Conservation (phyloP, 2,329 filamentous ascomycete genomes). For the Emydomyces testavorans region DNA sequence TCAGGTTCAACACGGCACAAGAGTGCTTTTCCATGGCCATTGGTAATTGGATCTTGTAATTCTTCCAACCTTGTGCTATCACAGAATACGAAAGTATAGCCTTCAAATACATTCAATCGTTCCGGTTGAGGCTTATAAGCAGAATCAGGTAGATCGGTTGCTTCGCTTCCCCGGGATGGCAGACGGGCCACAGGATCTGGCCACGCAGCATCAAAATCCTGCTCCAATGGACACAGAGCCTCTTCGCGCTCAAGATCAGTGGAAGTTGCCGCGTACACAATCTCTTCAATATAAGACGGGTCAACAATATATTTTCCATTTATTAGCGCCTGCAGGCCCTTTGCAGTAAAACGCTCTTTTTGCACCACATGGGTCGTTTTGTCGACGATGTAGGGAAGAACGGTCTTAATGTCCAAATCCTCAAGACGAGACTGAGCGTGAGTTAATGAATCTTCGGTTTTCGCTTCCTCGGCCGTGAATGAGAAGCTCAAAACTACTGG, state of each 20-base stretch:
- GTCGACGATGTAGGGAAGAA: constrained; percentile 56
- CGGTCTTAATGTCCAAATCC: constrained; percentile 77
- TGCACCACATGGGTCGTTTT: constrained; percentile 80
- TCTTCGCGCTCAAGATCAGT: constrained; percentile 42
- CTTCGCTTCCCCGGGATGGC: constrained; percentile 65
- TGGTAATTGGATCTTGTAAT: constrained; percentile 61
- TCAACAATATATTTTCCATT: constrained; percentile 56
- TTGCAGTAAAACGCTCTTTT: constrained; percentile 79
- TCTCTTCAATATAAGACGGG: constrained; percentile 55
- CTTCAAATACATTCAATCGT: constrained; percentile 64
- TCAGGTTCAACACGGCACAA: constrained; percentile 50
- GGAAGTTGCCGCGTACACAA: constrained; percentile 50
- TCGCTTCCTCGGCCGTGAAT: constrained; percentile 59
- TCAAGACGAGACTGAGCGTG: constrained; percentile 57
- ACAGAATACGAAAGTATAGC: constrained; percentile 82
- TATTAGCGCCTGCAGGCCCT: constrained; percentile 74
- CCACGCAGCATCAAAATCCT: constrained; percentile 69
- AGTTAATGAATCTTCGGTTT: constrained; percentile 50
- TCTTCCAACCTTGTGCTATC: constrained; percentile 63
- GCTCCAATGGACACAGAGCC: constrained; percentile 52
- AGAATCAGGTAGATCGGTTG: constrained; percentile 53
- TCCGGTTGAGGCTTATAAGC: constrained; percentile 58
- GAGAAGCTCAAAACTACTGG: constrained; percentile 74
- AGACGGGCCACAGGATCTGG: constrained; percentile 61
- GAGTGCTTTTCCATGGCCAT: constrained; percentile 72